Base-by-base conservation (phyloP, 2,329 filamentous ascomycete genomes). In the Cercospora nicotianae region DNA sequence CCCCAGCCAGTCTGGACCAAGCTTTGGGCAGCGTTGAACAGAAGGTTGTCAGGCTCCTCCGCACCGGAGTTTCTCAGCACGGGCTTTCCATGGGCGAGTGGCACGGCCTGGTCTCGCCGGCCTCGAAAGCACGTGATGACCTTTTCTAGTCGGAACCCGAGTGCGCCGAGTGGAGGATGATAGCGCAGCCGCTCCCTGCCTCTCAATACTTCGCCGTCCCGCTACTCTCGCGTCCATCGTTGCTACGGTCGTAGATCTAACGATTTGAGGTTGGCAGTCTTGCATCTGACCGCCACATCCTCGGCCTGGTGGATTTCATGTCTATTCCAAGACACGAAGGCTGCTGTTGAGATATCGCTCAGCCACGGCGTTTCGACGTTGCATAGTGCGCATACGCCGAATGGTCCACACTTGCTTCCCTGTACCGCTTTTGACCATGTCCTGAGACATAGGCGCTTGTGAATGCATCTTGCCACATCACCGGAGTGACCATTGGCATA, bases 381-480 rank as follows among this genome's bases (percentile, higher is more conserved):
- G 65, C 45, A 65, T 71, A 72, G 12, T 70, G 68, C 18, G 30
- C 57, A 45, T 70, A 70, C 9, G 68, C 68, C n/a, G 71, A 67
- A 62, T 69, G 67, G 60, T 73, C 70, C 33, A 74, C 64, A 63
- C 79, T 78, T 36, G 81, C 80, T 65, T 83, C 81, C 76, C 82
- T 82, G 69, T 81, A 77, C 65, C 82, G 77, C 75, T 84, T 84
- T 33, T 81, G 72, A 1, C 80, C 79, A 55, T 78, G 76, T 6
- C 76, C 76, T 39, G 75, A 77, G 16, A 77, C 75, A 69, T 75
- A 78, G 26, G 76, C 76, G 45, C 71, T 77, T 12, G 76, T 77
- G 65, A 84, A 83, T 2, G 82, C 82, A 65, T 84, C 81, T 73
- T 84, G 82, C 82, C 82, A 84, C 82, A 83, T 83, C 42, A 80